Base-by-base conservation (phyloP, 1,139 yeast species). In the Yamadazyma membranifaciens region DNA sequence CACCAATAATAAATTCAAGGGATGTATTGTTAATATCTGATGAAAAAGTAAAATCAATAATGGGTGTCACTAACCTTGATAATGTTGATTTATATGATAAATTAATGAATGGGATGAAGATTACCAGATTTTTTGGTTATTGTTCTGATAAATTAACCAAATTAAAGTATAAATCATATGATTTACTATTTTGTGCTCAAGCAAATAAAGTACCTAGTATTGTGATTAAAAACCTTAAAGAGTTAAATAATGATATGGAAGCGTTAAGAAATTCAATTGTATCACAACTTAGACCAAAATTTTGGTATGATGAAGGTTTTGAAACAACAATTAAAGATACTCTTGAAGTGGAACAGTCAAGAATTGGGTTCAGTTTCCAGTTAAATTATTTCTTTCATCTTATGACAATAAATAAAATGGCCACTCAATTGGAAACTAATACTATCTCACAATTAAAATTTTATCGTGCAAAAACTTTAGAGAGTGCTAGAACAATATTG, bases 1-100 rank as follows among this genome's bases (percentile, higher is more conserved):
- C 87, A 1, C 84, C 87, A 0, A 52, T 73, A 2, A 33, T 33
- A 6, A 33, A 33, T 24, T 29, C 6, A 22, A 12, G 14, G 13
- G 35, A 33, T 24, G 35, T 24, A 11, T 6, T n/a, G 5, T 12
- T 12, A n/a, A 11, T 33, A 3, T 7, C 6, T 24, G 35, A 33
- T 11, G 22, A 11, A 28, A 12, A 28, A 28, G 31, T 28, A 6
- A 20, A 7, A 20, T 20, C 24, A 20, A 20, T 20, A 6, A 11
- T 28, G 31, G 31, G 14, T n/a, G 12, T 28, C 14, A 12, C 31
- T n/a, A 12, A 29, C 7, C 7, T 15, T 14, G 5, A 13, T 3
- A 29, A 29, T 12, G 15, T 29, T 14, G 20, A 29, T 14, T 25
- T 25, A n/a, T 4, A 4, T 25, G 11, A 10, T 9, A 9, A 25